Evolutionary conservation across 2,329 filamentous ascomycete species (phyloP), one percentile per base, ranked within the genome.

Genomic region (Paramyrothecium roridum): DNA sequence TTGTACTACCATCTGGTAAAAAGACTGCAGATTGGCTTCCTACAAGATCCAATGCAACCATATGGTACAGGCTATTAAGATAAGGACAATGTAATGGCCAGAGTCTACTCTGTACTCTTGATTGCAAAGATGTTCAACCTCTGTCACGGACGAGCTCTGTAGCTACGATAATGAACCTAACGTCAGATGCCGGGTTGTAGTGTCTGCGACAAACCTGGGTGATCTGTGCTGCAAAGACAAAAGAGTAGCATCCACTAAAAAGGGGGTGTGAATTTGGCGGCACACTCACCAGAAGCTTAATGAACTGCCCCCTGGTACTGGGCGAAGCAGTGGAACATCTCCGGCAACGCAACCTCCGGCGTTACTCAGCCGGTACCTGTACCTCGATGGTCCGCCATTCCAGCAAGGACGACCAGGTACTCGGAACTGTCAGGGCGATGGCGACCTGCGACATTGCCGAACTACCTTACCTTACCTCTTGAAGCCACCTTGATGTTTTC

Each of bases 401-500:
- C 37, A 16, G 12, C 37, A 17, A 4, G 13, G 37, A 6, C 37
- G 4, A 4, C 13, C 13, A 43, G 37, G 37, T 43, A 43, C 37
- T 43, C 37, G 37, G 13, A 43, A 43, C 37, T 13, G n/a, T 6
- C 12, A 43, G 37, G 37, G 37, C 16, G 37, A 19, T 43, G 37
- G 4, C n/a, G 37, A 43, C 37, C 37, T 43, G 37, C 37, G 37
- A 43, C 37, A 43, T 43, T 43, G 37, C 37, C 37, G 37, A 43
- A 43, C 37, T 65, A 63, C 63, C 53, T 56, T n/a, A n/a, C n/a
- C n/a, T 56, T 56, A 53, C 46, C 54, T 58, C 56, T 66, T 68
- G 58, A 65, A 68, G 66, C 66, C 66, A 68, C 66, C 65, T 67
- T 43, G 66, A 66, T 68, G 63, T 68, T 57, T 68, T 68, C 62